These are phyloP conservation scores for Cryptosporidium muris DNA, from an alignment of 169 alveolate species.

Conservation along the genomic window DNA sequence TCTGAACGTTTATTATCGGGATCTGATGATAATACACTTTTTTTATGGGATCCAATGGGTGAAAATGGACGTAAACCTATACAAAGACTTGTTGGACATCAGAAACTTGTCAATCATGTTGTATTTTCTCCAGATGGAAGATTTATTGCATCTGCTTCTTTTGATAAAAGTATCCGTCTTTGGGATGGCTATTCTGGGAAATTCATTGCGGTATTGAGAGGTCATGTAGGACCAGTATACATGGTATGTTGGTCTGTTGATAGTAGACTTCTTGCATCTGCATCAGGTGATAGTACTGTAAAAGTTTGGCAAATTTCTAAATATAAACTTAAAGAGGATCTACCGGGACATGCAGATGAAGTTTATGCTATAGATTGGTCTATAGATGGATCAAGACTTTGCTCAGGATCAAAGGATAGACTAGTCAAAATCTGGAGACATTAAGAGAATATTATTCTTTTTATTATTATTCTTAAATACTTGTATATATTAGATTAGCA, in stretches of 20 bases:
- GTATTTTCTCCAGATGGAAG: conserved; percentile 97
- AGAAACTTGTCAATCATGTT: conserved; percentile 94
- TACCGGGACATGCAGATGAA: conserved; percentile 99
- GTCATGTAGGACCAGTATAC: conserved; percentile 97
- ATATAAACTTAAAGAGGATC: conserved; percentile 91
- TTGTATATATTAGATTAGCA: no score
- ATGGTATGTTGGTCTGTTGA: conserved; percentile 97
- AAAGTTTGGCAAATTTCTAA: conserved; percentile 93
- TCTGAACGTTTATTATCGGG: conserved; percentile 96
- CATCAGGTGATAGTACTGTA: conserved; percentile 76
- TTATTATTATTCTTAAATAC: no score
- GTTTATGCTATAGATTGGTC: conserved; percentile 98
- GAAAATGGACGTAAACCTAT: conserved; percentile 77
- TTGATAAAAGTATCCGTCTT: conserved; percentile 94
- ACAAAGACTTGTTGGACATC: conserved; percentile 96
- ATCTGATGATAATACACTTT: conserved; percentile 97
- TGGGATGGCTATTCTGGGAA: conserved; percentile 92
- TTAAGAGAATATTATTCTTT: conserved; percentile 59
- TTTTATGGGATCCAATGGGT: conserved; percentile 90
- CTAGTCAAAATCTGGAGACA: conserved; percentile 91
- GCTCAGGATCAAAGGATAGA: conserved; percentile 92
- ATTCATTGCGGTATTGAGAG: conserved; percentile 92
- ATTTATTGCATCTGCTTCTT: conserved; percentile 96
- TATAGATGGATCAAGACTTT: conserved; percentile 94
- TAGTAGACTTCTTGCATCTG: conserved; percentile 92